These are phyloP conservation scores for Teunomyces lycoperdinae DNA, from an alignment of 805 yeast genomes.

Conservation along the genomic window DNA sequence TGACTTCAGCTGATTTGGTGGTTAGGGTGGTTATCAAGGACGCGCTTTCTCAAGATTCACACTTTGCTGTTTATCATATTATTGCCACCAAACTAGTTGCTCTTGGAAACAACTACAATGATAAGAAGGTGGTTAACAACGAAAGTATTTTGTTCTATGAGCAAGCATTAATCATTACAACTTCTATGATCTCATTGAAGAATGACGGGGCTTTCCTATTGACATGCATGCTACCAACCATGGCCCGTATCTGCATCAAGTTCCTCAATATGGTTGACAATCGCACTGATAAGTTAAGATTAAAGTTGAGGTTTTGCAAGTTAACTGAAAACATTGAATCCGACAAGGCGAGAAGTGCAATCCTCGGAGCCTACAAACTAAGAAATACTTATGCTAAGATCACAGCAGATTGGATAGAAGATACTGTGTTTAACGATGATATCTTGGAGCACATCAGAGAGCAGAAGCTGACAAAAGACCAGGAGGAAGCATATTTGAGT, in stretches of 20 bases:
- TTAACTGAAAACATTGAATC: constrained; percentile 33
- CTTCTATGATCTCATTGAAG: constrained; percentile 33
- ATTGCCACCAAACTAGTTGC: constrained; percentile 45
- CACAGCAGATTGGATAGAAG: constrained; percentile 53
- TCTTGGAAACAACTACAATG: constrained; percentile 33
- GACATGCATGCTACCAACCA: constrained; percentile 29
- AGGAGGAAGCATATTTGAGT: constrained; percentile 46
- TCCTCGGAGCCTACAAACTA: constrained; percentile 43
- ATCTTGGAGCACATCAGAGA: constrained; percentile 2
- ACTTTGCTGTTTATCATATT: constrained; percentile 52
- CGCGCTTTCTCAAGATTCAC: constrained; percentile 61
- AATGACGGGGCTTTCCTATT: constrained; percentile 36
- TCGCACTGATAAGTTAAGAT: constrained; percentile 27
- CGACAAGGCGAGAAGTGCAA: constrained; percentile 30
- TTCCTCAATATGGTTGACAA: constrained; percentile 28
- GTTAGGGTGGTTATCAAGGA: constrained; percentile 72
- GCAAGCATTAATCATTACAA: constrained; percentile 46
- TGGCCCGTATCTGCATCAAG: constrained; percentile 25
- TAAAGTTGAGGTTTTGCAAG: constrained; percentile 45
- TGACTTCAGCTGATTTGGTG: constrained; percentile 48
- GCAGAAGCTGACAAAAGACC: constrained; percentile 17
- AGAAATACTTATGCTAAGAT: constrained; percentile 49
- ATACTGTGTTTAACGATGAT: constrained; percentile 43
- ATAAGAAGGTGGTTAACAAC: constrained; percentile 21
- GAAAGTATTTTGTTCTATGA: constrained; percentile 43